A percentile compares a stretch with the other conserved stretches of the same genome.
Evolutionary conservation across 352 stramenopile species (phyloP).

Genomic region (Globisporangium takayamanum): DNA sequence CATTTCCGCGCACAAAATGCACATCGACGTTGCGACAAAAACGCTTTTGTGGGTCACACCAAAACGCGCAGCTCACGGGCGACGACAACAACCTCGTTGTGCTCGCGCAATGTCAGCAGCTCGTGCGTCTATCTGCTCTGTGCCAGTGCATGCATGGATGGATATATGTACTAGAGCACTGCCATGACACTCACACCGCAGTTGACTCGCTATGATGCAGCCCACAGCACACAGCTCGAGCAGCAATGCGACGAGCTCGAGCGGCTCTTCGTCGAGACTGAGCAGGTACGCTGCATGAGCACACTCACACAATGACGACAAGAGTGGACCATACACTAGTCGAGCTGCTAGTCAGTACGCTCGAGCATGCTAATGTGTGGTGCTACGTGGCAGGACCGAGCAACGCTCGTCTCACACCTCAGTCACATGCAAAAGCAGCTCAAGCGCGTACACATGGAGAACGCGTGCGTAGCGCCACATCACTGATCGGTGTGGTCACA

Average conservation of each 20-base stretch:
- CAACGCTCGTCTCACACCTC: constrained; percentile 15
- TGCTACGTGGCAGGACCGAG: constrained; percentile 16
- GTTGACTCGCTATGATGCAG: background rate
- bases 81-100: background rate
- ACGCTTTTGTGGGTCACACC: background rate
- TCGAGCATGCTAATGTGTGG: background rate
- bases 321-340: too few species aligned
- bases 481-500: background rate
- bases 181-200: too few species aligned
- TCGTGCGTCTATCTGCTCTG: too few species aligned
- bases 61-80: too few species aligned
- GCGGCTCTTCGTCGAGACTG: constrained; percentile 14
- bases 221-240: constrained; percentile 1
- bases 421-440: constrained; percentile 13
- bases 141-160: background rate
- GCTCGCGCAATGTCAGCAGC: background rate
- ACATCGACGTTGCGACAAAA: too few species aligned
- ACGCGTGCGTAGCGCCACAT: constrained; percentile 19
- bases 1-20: too few species aligned
- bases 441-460: constrained; percentile 23
- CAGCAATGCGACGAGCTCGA: constrained; percentile 19
- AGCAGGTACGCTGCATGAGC: constrained; percentile 11
- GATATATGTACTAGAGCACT: background rate
- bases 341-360: background rate
- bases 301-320: background rate